Percentiles rank a stretch among this genome's conserved stretches.
Conservation (phyloP, 257 asterid species). For the Ilex asprella region DNA sequence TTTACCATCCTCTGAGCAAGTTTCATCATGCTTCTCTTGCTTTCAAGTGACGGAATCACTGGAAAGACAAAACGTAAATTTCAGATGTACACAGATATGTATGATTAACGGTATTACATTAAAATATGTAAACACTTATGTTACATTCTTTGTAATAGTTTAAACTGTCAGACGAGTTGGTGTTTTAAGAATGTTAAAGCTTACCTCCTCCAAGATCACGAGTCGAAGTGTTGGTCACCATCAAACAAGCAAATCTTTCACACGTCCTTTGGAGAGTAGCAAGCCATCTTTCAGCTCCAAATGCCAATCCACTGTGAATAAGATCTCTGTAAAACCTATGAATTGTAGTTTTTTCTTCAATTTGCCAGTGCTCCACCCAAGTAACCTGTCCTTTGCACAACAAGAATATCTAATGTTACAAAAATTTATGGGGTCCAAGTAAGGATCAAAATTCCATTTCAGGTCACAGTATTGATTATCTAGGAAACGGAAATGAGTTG, state of each 20-base stretch:
- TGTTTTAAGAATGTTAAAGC: too few relatives aligned
- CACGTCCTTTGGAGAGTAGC: constrained; percentile 70
- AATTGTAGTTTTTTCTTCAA: constrained; percentile 62
- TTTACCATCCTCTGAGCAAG: constrained; percentile 88
- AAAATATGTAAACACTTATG: too few relatives aligned
- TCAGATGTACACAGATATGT: too few relatives aligned
- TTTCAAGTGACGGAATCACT: constrained; percentile 76
- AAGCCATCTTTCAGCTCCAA: constrained; percentile 96
- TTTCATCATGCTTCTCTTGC: constrained; percentile 89
- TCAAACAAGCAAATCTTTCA: constrained; percentile 58
- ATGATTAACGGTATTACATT: too few relatives aligned
- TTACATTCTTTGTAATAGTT: too few relatives aligned
- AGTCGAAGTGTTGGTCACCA: constrained; percentile 55
- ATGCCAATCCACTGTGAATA: constrained; percentile 66
- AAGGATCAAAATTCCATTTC: too few relatives aligned
- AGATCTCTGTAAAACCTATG: constrained; percentile 70
- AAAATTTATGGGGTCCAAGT: too few relatives aligned
- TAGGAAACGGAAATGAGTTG: too few relatives aligned
- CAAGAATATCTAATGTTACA: background rate
- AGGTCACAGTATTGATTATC: too few relatives aligned
- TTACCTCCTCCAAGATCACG: constrained; percentile 64
- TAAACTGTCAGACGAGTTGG: too few relatives aligned
- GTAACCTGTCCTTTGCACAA: constrained; percentile 43
- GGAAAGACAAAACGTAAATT: background rate
- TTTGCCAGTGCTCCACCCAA: constrained; percentile 91